phyloP scores from a whole-genome alignment of 176 grass and related monocot species.

The Typha latifolia region DNA sequence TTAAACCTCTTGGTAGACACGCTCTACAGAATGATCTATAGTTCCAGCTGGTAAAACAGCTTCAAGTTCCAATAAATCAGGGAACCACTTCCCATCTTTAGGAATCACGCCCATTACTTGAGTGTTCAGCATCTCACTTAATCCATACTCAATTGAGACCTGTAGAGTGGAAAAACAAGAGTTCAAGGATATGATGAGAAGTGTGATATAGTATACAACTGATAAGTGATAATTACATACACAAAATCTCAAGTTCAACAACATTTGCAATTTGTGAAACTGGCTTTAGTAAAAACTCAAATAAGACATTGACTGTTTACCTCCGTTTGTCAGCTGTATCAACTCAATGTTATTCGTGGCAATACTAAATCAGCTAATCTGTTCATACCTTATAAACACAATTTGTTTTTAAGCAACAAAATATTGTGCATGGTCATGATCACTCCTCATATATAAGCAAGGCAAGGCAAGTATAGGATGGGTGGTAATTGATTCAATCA shows the following conservation, averaged over 20 bases:
- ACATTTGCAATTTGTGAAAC: too few relatives aligned
- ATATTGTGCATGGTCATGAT: too few relatives aligned
- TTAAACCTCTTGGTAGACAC: slow-evolving; percentile 45
- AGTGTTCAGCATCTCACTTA: slow-evolving; percentile 71
- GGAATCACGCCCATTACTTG: slow-evolving; percentile 39
- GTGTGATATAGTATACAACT: not conserved
- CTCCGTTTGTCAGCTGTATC: too few relatives aligned
- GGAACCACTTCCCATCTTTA: slow-evolving; percentile 44
- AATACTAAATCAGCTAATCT: too few relatives aligned
- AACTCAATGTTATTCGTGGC: too few relatives aligned
- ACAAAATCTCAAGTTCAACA: not conserved
- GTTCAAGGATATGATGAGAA: not conserved
- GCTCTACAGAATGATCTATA: slow-evolving; percentile 45
- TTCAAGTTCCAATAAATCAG: slow-evolving; percentile 41
- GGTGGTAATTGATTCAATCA: too few relatives aligned
- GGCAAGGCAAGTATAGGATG: too few relatives aligned
- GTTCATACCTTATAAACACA: too few relatives aligned
- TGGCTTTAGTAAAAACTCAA: too few relatives aligned
- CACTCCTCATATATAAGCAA: too few relatives aligned
- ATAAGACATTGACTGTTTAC: too few relatives aligned
- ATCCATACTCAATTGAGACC: slow-evolving; percentile 71
- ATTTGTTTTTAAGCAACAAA: too few relatives aligned
- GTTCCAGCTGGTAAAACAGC: slow-evolving; percentile 39
- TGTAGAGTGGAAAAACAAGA: slow-evolving; percentile 17
- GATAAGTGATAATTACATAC: not conserved